phyloP scores from a whole-genome alignment of 2,329 filamentous ascomycete genomes.

The Stenocarpella maydis region DNA sequence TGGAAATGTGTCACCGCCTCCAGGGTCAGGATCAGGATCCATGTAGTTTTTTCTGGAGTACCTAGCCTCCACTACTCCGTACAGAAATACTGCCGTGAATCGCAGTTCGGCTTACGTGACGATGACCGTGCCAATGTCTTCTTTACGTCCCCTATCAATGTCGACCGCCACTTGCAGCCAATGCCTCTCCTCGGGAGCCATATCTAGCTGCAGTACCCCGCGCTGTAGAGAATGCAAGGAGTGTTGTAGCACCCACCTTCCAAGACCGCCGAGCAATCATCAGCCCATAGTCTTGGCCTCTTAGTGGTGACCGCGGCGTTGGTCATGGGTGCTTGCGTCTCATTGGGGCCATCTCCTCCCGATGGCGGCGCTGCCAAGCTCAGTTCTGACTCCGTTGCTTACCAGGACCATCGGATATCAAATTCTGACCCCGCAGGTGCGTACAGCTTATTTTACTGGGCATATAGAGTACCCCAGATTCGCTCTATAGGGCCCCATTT shows the following conservation, averaged over 20 bases:
- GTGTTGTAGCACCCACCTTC: background rate
- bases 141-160: background rate
- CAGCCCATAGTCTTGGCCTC: constrained; percentile 5
- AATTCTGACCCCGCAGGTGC: constrained; percentile 8
- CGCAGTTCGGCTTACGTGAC: constrained; percentile 6
- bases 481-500: background rate
- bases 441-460: background rate
- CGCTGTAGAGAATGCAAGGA: background rate
- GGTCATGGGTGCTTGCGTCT: background rate
- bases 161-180: background rate
- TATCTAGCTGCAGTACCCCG: constrained; percentile 12
- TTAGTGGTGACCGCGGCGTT: constrained; percentile 5
- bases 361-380: constrained; percentile 6
- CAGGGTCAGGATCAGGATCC: background rate
- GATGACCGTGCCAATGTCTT: background rate
- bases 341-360: background rate
- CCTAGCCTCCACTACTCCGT: background rate
- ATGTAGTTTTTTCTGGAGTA: background rate
- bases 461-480: constrained; percentile 9
- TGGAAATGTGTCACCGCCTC: background rate
- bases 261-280: constrained; percentile 6
- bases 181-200: background rate
- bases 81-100: background rate
- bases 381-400: constrained; percentile 5
- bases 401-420: background rate